Evolutionary conservation across 2,329 filamentous ascomycete genomes (phyloP).

Genomic region (Chrysoporthe deuterocubensis): DNA sequence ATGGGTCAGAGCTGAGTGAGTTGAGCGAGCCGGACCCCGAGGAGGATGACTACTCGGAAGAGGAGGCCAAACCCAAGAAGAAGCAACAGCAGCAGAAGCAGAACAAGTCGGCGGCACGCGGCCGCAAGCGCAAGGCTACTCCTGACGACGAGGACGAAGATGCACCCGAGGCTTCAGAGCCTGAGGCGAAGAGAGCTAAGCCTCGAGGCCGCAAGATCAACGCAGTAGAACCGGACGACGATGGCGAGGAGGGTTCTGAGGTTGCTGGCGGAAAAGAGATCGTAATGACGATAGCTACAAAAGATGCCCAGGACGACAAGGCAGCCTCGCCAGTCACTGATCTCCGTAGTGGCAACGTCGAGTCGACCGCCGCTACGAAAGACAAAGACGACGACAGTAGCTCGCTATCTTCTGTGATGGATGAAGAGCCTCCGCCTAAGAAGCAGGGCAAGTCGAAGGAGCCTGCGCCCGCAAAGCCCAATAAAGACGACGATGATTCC

Average conservation of each 20-base stretch:
- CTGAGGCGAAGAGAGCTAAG: slow-evolving; percentile 30
- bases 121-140: slow-evolving; percentile 29
- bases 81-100: slow-evolving; percentile 28
- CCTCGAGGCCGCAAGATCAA: slow-evolving; percentile 29
- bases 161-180: slow-evolving; percentile 34
- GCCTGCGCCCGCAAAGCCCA: slow-evolving; percentile 30
- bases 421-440: slow-evolving; percentile 70
- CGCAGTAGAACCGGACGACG: slow-evolving; percentile 38
- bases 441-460: slow-evolving; percentile 33
- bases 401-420: slow-evolving; percentile 68
- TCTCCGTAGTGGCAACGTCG: slow-evolving; percentile 7
- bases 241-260: slow-evolving; percentile 30
- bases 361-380: not conserved
- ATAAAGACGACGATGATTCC: slow-evolving; percentile 47
- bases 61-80: slow-evolving; percentile 33
- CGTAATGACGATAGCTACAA: too few species aligned
- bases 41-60: slow-evolving; percentile 36
- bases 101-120: slow-evolving; percentile 34
- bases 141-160: slow-evolving; percentile 30
- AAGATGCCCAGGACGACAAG: slow-evolving; percentile 30
- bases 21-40: slow-evolving; percentile 33
- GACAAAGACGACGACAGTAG: slow-evolving; percentile 46
- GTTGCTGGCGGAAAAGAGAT: too few species aligned
- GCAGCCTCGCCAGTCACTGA: slow-evolving; percentile 12
- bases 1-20: slow-evolving; percentile 27